These are phyloP conservation scores for Cerioporus squamosus DNA, from an alignment of 1,284 basidiomycete genomes.

Conservation along the genomic window DNA sequence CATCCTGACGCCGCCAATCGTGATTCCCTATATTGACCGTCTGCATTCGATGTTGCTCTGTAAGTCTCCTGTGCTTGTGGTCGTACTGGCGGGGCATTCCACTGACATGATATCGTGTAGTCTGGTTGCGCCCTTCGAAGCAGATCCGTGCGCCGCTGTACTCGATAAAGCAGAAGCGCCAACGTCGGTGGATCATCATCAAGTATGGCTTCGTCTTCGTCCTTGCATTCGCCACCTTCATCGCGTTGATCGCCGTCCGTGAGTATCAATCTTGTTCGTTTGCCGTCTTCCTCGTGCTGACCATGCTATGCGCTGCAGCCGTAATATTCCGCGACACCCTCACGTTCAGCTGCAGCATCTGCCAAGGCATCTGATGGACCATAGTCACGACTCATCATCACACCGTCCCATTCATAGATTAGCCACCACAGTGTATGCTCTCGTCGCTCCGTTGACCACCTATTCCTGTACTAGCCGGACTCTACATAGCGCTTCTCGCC, in stretches of 20 bases:
- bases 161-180: constrained; percentile 85
- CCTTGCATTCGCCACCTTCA: constrained; percentile 74
- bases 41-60: constrained; percentile 78
- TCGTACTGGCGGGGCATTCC: constrained; percentile 23
- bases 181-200: constrained; percentile 86
- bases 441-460: constrained; percentile 8
- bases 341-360: constrained; percentile 67
- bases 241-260: constrained; percentile 79
- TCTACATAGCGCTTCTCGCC: constrained; percentile 20
- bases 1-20: constrained; percentile 73
- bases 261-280: constrained; percentile 41
- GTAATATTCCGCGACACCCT: constrained; percentile 61
- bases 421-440: constrained; percentile 35
- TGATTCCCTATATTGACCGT: constrained; percentile 78
- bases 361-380: constrained; percentile 63
- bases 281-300: constrained; percentile 8
- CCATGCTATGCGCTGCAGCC: constrained; percentile 44
- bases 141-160: constrained; percentile 95
- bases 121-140: constrained; percentile 86
- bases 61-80: constrained; percentile 43
- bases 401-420: constrained; percentile 30
- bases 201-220: constrained; percentile 84
- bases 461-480: constrained; percentile 25
- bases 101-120: constrained; percentile 40
- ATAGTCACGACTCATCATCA: constrained; percentile 25